Base-by-base conservation (phyloP, 2,329 filamentous ascomycete species). In the Purpureocillium takamizusanense region DNA sequence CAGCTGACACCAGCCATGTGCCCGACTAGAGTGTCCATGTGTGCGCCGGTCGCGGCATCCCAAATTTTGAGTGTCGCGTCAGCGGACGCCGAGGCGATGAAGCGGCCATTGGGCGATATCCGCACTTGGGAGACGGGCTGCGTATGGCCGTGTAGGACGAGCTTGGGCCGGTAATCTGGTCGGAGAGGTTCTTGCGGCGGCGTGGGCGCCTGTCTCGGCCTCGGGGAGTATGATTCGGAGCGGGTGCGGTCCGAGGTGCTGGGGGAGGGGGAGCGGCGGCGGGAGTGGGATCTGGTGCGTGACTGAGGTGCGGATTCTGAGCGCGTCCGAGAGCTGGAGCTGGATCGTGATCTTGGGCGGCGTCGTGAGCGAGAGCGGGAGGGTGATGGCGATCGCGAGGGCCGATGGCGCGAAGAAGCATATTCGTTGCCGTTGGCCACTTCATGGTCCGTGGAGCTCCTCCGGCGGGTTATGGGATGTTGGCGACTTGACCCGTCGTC, bases 1-100 rank as follows among this genome's bases (percentile, higher is more conserved):
- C 88, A 90, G 25, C 86, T 94, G 14, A 98, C 79, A 43, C 92
- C 92, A 1, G 90, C 89, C 56, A 95, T 76, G 63, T 98, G 92
- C 7, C 89, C 92, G 53, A 95, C 85, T 17, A 98, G 77, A 0
- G 87, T 95, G 52, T 95, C 85, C 56, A 90, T 78, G 44, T 92
- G 81, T 40, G 72, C 74, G 35, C 89, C 90, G 0, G 83, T 89
- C 1, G 63, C 59, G 1, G 86, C 80, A 55, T 89, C 79, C 89
- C 92, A 98, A 42, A 97, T 81, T 61, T 92, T 94, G 55, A 95
- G 76, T 7, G 87, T 92, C 39, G 78, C 83, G 63, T 98, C 92
- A 15, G 90, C 87, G 27, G 87, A 94, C 37, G 83, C 84, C 45
- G 84, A 92, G 15, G 92, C 92, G 47, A 98, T 86, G 78, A 85